These are phyloP conservation scores for Chlorella sp. DNA, from an alignment of 139 green algal genomes.

Conservation along the genomic window DNA sequence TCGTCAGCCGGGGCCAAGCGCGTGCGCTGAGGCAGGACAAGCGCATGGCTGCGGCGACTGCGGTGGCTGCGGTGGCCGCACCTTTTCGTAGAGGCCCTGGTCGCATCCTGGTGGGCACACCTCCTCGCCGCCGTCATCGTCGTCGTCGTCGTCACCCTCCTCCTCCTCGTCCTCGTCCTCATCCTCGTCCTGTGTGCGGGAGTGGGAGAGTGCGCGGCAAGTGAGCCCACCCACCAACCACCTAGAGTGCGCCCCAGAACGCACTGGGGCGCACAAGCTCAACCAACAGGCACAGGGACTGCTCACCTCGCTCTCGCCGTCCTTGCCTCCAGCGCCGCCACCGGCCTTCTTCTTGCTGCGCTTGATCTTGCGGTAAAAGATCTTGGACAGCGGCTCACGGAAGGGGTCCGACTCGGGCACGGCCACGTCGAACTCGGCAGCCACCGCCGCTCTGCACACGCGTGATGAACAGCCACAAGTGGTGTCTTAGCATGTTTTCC, in stretches of 20 bases:
- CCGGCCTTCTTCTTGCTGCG: slow-evolving; percentile 52
- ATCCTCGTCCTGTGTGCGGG: too few species aligned
- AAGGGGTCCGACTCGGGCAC: slow-evolving; percentile 49
- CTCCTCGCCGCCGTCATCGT: slow-evolving; percentile 54
- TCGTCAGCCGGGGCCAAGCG: too few species aligned
- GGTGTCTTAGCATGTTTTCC: too few species aligned
- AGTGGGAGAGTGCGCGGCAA: too few species aligned
- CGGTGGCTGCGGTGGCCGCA: too few species aligned
- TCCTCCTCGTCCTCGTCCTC: slow-evolving; percentile 38
- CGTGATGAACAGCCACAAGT: too few species aligned
- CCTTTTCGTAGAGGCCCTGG: slow-evolving; percentile 61
- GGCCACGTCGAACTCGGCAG: slow-evolving; percentile 45
- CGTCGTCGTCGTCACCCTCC: slow-evolving; percentile 28
- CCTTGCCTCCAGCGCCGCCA: not conserved
- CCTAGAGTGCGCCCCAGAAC: not conserved
- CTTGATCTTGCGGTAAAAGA: slow-evolving; percentile 73
- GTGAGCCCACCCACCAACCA: not conserved
- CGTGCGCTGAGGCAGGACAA: too few species aligned
- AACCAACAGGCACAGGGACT: too few species aligned
- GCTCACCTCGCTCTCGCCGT: slow-evolving; percentile 2
- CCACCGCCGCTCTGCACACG: slow-evolving; percentile 20
- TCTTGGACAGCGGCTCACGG: slow-evolving; percentile 55
- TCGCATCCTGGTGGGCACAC: slow-evolving; percentile 62
- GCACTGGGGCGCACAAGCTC: too few species aligned
- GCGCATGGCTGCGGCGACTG: not conserved